Conservation (phyloP, 2,329 filamentous ascomycete genomes). For the Diaporthe aspalathi region DNA sequence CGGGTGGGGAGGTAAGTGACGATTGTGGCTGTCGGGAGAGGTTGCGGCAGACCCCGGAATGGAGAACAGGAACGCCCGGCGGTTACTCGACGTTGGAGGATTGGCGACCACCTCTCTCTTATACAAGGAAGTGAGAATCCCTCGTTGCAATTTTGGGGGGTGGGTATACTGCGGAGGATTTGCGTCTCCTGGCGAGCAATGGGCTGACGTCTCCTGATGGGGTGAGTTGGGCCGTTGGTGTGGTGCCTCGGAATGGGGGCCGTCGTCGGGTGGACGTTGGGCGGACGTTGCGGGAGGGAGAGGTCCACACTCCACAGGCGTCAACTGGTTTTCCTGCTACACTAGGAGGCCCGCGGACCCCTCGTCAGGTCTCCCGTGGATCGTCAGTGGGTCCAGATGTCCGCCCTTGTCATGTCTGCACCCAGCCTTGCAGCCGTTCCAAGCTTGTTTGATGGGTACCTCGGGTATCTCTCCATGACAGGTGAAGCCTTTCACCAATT, state of each 20-base stretch:
- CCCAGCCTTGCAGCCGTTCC: neutral
- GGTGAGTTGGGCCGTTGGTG: constrained; percentile 11
- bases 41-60: constrained; percentile 10
- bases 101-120: constrained; percentile 15
- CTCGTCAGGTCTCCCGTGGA: neutral
- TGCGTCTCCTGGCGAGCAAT: neutral
- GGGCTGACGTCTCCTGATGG: constrained; percentile 28
- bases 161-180: neutral
- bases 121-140: neutral
- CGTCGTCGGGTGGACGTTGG: neutral
- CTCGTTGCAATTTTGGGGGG: neutral
- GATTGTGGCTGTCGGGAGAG: neutral
- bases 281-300: neutral
- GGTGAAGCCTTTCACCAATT: constrained; percentile 15
- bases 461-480: constrained; percentile 1
- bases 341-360: constrained; percentile 28
- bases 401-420: constrained; percentile 11
- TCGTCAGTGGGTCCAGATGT: constrained; percentile 18
- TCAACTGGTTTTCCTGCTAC: constrained; percentile 21
- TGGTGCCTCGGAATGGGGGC: constrained; percentile 18
- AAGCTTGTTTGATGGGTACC: constrained; percentile 16
- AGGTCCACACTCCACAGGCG: constrained; percentile 13
- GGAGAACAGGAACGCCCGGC: neutral
- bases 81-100: neutral
- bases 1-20: neutral